Evolutionary conservation across 768 basidiomycete species (phyloP).

Genomic region (Boletus barrowsii): DNA sequence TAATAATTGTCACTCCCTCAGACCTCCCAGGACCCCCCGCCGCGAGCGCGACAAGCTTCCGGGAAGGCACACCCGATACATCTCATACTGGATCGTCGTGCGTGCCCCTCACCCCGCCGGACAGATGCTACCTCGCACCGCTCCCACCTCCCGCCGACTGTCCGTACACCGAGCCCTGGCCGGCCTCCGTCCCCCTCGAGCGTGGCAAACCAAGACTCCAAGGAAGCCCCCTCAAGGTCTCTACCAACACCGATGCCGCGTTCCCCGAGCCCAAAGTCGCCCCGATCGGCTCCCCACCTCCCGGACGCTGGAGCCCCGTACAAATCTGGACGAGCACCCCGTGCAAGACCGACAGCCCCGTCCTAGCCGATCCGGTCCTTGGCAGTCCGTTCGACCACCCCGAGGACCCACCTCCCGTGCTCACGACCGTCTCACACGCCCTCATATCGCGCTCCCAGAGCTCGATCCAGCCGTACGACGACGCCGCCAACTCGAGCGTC

Average conservation of each 20-base stretch:
- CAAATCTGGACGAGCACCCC: conserved; percentile 29
- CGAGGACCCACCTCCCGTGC: conserved; percentile 2
- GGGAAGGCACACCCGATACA: conserved; percentile 9
- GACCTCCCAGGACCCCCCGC: not conserved
- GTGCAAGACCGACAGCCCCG: conserved; percentile 2
- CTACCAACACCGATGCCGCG: not conserved
- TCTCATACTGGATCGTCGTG: conserved; percentile 1
- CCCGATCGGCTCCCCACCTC: conserved; percentile 8
- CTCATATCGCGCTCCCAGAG: conserved; percentile 19
- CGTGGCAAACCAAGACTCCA: conserved; percentile 6
- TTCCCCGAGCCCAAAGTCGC: conserved; percentile 4
- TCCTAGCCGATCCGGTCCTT: not conserved
- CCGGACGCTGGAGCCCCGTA: conserved; percentile 11
- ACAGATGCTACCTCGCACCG: conserved; percentile 20
- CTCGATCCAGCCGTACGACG: conserved; percentile 17
- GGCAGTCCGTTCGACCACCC: not conserved
- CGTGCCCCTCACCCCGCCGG: conserved; percentile 25
- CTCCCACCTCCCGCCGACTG: conserved; percentile 17
- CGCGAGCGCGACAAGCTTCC: not conserved
- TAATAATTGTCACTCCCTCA: not conserved
- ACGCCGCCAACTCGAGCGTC: not conserved
- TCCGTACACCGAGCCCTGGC: conserved; percentile 25
- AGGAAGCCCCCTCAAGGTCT: conserved; percentile 23
- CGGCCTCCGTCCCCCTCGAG: conserved; percentile 3
- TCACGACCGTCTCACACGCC: conserved; percentile 12